phyloP scores from a whole-genome alignment of 345 rosid species.

The Acer saccharum region DNA sequence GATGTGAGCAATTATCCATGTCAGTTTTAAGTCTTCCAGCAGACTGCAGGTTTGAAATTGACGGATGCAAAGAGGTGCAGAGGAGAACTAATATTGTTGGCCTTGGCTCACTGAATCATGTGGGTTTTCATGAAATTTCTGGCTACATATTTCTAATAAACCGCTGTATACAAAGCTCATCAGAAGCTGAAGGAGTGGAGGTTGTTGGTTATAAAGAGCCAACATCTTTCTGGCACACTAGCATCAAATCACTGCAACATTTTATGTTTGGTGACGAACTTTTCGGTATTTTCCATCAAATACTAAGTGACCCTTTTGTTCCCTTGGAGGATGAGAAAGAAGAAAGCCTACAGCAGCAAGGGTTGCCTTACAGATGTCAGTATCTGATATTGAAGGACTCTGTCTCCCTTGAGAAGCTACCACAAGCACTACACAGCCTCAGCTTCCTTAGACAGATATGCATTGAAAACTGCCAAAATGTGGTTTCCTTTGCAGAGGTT shows the following conservation, averaged over 20 bases:
- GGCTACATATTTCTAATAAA: background rate
- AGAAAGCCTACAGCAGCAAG: too few species aligned
- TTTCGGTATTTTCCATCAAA: too few species aligned
- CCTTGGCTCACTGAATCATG: background rate
- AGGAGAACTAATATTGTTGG: background rate
- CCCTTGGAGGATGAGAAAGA: too few species aligned
- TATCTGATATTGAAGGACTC: too few species aligned
- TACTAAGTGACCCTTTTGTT: too few species aligned
- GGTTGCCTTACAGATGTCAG: too few species aligned
- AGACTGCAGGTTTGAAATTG: background rate
- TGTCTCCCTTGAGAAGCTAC: background rate
- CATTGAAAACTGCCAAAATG: background rate
- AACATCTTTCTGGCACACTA: background rate
- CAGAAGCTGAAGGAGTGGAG: background rate
- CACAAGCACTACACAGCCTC: background rate
- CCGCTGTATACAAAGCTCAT: background rate
- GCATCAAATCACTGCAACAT: too few species aligned
- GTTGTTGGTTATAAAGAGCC: background rate
- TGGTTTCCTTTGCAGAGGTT: background rate
- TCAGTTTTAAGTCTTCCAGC: conserved; percentile 8
- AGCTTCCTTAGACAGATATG: background rate
- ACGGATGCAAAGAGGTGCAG: conserved; percentile 12
- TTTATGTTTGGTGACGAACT: too few species aligned
- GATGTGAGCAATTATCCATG: conserved; percentile 1
- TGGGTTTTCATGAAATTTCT: background rate